These are phyloP conservation scores for Trichoderma pleuroti DNA, from an alignment of 2,329 filamentous ascomycete genomes.

Conservation along the genomic window DNA sequence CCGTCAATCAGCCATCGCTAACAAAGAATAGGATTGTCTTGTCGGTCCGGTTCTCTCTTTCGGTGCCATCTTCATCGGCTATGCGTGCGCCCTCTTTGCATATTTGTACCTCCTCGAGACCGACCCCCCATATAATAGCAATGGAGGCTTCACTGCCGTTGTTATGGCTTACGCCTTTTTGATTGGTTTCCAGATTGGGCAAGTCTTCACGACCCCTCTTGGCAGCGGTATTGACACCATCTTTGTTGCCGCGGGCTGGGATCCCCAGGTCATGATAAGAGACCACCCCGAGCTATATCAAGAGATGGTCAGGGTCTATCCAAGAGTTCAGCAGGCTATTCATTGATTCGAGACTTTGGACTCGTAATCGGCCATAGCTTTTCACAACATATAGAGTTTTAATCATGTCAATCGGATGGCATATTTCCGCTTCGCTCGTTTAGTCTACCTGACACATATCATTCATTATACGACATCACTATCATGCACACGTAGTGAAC, in stretches of 20 bases:
- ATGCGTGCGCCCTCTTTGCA: constrained; percentile 73
- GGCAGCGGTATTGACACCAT: constrained; percentile 88
- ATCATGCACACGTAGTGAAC: neutral
- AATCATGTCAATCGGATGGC: neutral
- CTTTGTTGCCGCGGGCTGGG: constrained; percentile 74
- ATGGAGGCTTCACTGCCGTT: constrained; percentile 67
- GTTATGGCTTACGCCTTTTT: constrained; percentile 83
- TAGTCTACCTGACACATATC: neutral
- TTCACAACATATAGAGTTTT: neutral
- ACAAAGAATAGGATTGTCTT: constrained; percentile 60
- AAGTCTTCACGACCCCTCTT: constrained; percentile 85
- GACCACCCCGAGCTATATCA: constrained; percentile 81
- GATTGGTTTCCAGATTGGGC: constrained; percentile 84
- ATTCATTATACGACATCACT: neutral
- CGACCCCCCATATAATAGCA: constrained; percentile 69
- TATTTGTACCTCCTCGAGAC: constrained; percentile 87
- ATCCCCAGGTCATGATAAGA: constrained; percentile 69
- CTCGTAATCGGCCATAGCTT: neutral
- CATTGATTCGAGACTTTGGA: constrained; percentile 27
- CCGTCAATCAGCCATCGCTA: constrained; percentile 14
- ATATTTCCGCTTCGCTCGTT: neutral
- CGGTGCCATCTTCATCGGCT: constrained; percentile 79
- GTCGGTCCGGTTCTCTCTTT: constrained; percentile 71
- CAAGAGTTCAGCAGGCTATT: constrained; percentile 75
- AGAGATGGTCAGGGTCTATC: constrained; percentile 76